phyloP scores from a whole-genome alignment of 2,329 filamentous ascomycete species.

The Sphaerulina vaccinii region DNA sequence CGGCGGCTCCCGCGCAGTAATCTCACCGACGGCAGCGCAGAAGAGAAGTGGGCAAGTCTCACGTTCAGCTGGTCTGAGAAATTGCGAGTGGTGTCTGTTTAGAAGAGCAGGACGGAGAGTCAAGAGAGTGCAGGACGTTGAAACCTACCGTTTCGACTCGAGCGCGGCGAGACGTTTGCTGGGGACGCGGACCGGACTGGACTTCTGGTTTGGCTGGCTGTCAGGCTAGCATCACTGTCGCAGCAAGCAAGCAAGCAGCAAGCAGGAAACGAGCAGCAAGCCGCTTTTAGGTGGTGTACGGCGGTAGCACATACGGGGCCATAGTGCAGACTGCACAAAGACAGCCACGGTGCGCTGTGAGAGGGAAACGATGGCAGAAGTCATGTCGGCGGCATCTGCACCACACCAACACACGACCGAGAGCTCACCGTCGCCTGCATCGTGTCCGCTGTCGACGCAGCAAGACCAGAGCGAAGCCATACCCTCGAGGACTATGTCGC shows the following conservation, averaged over 20 bases:
- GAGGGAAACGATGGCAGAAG: constrained; percentile 23
- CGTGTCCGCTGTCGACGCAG: constrained; percentile 8
- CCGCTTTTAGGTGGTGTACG: not conserved
- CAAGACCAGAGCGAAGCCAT: constrained; percentile 1
- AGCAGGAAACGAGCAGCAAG: not conserved
- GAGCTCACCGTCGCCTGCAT: constrained; percentile 10
- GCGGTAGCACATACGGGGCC: not conserved
- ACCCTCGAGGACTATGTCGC: not conserved
- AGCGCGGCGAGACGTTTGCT: not conserved
- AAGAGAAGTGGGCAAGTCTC: constrained; percentile 1
- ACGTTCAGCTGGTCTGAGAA: constrained; percentile 15
- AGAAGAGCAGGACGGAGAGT: not conserved
- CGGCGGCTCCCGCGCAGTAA: constrained; percentile 16
- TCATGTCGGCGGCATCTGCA: constrained; percentile 16
- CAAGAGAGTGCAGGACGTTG: not conserved
- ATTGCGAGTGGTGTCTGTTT: not conserved
- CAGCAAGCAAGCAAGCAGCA: not conserved
- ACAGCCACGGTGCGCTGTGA: not conserved
- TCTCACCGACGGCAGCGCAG: constrained; percentile 6
- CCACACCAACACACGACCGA: constrained; percentile 5
- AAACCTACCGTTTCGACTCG: not conserved
- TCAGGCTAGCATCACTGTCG: not conserved
- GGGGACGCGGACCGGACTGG: not conserved
- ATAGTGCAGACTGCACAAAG: not conserved
- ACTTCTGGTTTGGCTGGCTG: not conserved